A percentile compares a stretch with the other conserved stretches of the same genome.
These are phyloP conservation scores for Scheffersomyces segobiensis DNA, from an alignment of 1,139 yeast species.

Conservation along the genomic window DNA sequence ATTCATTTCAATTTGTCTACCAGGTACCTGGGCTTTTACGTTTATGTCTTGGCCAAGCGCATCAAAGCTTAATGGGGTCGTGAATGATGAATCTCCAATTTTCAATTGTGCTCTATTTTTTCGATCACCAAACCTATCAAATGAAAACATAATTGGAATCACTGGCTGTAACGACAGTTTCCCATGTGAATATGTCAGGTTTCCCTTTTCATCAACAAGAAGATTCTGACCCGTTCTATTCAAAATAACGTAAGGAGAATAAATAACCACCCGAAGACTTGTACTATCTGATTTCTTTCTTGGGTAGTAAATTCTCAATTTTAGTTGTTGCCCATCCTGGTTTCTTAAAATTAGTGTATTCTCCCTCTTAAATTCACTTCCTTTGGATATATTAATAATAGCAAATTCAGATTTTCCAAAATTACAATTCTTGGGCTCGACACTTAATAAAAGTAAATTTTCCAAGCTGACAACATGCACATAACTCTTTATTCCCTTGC, in stretches of 20 bases:
- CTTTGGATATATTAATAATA: slow-evolving; percentile 63
- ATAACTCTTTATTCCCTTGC: slow-evolving; percentile 65
- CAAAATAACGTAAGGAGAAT: slow-evolving; percentile 79
- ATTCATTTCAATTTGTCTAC: slow-evolving; percentile 66
- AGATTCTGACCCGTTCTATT: slow-evolving; percentile 78
- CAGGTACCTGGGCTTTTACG: slow-evolving; percentile 56
- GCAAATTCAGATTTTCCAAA: slow-evolving; percentile 78
- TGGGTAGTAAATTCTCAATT: slow-evolving; percentile 66
- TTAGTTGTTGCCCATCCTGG: slow-evolving; percentile 66
- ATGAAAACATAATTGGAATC: slow-evolving; percentile 83
- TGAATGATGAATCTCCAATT: slow-evolving; percentile 74
- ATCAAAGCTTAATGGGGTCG: slow-evolving; percentile 79
- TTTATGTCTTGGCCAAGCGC: slow-evolving; percentile 85
- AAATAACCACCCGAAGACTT: slow-evolving; percentile 66
- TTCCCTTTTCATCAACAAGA: slow-evolving; percentile 57
- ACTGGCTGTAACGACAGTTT: slow-evolving; percentile 21
- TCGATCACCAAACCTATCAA: slow-evolving; percentile 57
- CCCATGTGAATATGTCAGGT: slow-evolving; percentile 44
- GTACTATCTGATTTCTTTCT: slow-evolving; percentile 42
- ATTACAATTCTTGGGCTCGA: slow-evolving; percentile 66
- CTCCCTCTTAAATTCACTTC: slow-evolving; percentile 60
- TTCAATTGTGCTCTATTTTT: slow-evolving; percentile 69
- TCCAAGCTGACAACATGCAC: slow-evolving; percentile 81
- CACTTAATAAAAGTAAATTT: slow-evolving; percentile 68
- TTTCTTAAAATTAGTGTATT: slow-evolving; percentile 46